phyloP scores from a whole-genome alignment of 2,329 filamentous ascomycete species.

The Colletotrichum limetticola region DNA sequence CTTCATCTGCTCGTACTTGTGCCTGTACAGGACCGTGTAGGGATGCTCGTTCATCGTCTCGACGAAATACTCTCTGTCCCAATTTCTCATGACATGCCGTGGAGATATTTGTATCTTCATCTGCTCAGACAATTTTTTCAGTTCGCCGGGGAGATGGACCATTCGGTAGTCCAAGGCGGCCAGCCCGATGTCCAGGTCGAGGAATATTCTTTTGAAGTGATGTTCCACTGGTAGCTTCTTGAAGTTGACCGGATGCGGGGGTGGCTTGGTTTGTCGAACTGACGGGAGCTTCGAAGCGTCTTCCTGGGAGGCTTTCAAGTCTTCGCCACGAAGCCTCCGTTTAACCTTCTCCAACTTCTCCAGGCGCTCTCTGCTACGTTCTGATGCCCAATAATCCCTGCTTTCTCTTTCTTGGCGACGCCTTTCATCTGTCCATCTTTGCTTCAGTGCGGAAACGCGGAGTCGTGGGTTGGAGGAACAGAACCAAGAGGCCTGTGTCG shows the following conservation, averaged over 20 bases:
- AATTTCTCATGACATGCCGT: slow-evolving; percentile 9
- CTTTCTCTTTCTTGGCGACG: not conserved
- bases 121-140: not conserved
- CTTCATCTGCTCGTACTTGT: slow-evolving; percentile 16
- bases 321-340: not conserved
- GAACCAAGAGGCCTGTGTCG: not conserved
- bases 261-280: not conserved
- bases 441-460: not conserved
- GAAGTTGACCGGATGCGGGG: not conserved
- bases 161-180: not conserved
- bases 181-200: slow-evolving; percentile 1
- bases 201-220: not conserved
- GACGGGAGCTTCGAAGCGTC: not conserved
- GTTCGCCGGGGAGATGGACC: not conserved
- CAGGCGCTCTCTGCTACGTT: not conserved
- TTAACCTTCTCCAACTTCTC: not conserved
- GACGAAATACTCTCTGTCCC: not conserved
- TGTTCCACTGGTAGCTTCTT: not conserved
- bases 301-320: not conserved
- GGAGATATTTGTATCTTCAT: not conserved
- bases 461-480: not conserved
- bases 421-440: not conserved
- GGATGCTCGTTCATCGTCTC: not conserved
- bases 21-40: not conserved
- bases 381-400: not conserved